Base-by-base conservation (phyloP, 495 filamentous ascomycete species). In the Oidiodendron maius region DNA sequence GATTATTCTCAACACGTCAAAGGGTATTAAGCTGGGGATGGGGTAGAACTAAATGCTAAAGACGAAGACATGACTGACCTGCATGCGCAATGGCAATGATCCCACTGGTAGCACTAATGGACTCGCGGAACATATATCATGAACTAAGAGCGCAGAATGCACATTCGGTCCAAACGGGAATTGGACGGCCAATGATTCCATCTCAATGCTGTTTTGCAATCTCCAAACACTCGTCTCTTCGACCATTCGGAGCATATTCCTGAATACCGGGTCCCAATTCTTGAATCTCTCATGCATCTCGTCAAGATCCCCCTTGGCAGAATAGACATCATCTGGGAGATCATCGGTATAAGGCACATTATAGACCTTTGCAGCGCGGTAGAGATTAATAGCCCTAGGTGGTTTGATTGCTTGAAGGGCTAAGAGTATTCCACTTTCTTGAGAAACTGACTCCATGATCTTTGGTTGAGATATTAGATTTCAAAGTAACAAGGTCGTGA, bases 81-180 rank as follows among this genome's bases (percentile, higher is more conserved):
- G 49, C 49, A 72, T 59, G 81, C 83, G 2, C 82, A 79, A 55
- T 86, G 82, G 41, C 79, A 81, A 6, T 83, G 75, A 58, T 86
- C 83, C 20, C 82, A n/a, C n/a, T n/a, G n/a, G n/a, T n/a, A n/a
- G n/a, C n/a, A n/a, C n/a, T n/a, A n/a, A n/a, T n/a, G n/a, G n/a
- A n/a, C n/a, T n/a, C n/a, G n/a, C n/a, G n/a, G n/a, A n/a, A n/a
- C n/a, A n/a, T n/a, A n/a, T n/a, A n/a, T n/a, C n/a, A n/a, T n/a
- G n/a, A n/a, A n/a, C n/a, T n/a, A n/a, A n/a, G n/a, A n/a, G n/a
- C 83, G 17, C 86, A 66, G 26, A 87, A 60, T 8, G 75, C 81
- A 43, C 85, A 78, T 57, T 55, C 75, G 18, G 51, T 75, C 47
- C 52, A 66, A 2, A 72, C 61, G 49, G 76, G 73, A 3, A 69